These are phyloP conservation scores for Penicillium lividum DNA, from an alignment of 495 filamentous ascomycete species.

Conservation along the genomic window DNA sequence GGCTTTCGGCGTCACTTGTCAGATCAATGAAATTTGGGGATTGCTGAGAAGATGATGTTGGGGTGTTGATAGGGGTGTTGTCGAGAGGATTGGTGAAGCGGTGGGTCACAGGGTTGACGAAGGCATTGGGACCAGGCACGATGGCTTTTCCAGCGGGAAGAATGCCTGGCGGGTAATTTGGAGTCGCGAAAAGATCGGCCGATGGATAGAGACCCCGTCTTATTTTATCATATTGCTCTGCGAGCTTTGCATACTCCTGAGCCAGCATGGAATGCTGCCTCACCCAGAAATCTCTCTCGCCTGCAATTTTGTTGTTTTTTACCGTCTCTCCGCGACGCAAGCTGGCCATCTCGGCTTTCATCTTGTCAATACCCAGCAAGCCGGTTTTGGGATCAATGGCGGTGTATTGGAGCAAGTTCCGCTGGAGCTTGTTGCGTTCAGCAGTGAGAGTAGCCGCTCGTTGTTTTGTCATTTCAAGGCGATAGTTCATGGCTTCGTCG, in stretches of 20 bases:
- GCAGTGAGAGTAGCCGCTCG: conserved; percentile 10
- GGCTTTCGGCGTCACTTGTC: conserved; percentile 2
- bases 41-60: conserved; percentile 1
- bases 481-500: conserved; percentile 3
- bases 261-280: conserved; percentile 1
- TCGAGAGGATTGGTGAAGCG: too few species aligned
- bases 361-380: conserved; percentile 8
- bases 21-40: conserved; percentile 12
- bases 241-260: background rate
- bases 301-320: conserved; percentile 1
- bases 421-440: conserved; percentile 13
- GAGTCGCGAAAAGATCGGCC: too few species aligned
- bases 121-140: too few species aligned
- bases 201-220: too few species aligned
- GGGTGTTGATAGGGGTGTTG: background rate
- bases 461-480: conserved; percentile 5
- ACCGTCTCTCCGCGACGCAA: conserved; percentile 9
- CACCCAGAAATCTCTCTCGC: conserved; percentile 8
- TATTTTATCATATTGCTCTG: too few species aligned
- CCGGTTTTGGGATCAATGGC: conserved; percentile 12
- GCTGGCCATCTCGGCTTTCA: conserved; percentile 9
- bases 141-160: too few species aligned
- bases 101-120: too few species aligned
- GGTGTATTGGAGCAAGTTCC: conserved; percentile 13
- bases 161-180: too few species aligned